Evolutionary conservation across 148 eudicot species (phyloP).

Genomic region (Spergularia marina): DNA sequence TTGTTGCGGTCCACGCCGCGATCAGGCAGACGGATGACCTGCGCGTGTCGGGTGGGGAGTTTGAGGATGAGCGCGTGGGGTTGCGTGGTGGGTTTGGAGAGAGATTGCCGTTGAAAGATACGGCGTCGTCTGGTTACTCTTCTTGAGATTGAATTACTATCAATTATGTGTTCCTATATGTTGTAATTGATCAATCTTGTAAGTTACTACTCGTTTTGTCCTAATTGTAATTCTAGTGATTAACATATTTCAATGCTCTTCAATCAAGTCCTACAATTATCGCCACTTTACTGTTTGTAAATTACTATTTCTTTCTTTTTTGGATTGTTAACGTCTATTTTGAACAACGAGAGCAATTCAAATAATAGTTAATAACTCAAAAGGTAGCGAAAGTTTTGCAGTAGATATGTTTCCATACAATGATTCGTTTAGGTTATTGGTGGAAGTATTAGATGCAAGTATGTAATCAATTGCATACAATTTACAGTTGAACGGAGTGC

Average conservation of each 20-base stretch:
- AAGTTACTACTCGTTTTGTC: neutral
- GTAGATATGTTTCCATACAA: too few species aligned
- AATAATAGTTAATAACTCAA: too few species aligned
- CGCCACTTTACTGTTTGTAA: too few species aligned
- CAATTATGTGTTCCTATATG: neutral
- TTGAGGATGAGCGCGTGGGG: conserved; percentile 14
- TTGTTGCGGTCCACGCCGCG: conserved; percentile 38
- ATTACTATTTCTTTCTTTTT: too few species aligned
- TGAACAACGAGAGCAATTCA: too few species aligned
- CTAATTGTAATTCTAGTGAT: neutral
- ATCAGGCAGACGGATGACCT: conserved; percentile 44
- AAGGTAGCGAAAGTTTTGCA: too few species aligned
- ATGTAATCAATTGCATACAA: too few species aligned
- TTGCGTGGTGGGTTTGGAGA: conserved; percentile 22
- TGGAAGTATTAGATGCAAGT: too few species aligned
- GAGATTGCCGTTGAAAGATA: conserved; percentile 38
- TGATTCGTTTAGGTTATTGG: too few species aligned
- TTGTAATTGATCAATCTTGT: neutral
- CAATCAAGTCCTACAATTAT: too few species aligned
- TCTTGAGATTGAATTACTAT: neutral
- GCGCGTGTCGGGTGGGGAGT: conserved; percentile 10
- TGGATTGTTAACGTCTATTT: too few species aligned
- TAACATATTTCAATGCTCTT: neutral
- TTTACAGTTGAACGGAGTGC: too few species aligned
- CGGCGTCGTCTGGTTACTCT: conserved; percentile 45